Conservation (phyloP, 129 eudicot genomes). For the Chrysanthemum lavandulifolium region DNA sequence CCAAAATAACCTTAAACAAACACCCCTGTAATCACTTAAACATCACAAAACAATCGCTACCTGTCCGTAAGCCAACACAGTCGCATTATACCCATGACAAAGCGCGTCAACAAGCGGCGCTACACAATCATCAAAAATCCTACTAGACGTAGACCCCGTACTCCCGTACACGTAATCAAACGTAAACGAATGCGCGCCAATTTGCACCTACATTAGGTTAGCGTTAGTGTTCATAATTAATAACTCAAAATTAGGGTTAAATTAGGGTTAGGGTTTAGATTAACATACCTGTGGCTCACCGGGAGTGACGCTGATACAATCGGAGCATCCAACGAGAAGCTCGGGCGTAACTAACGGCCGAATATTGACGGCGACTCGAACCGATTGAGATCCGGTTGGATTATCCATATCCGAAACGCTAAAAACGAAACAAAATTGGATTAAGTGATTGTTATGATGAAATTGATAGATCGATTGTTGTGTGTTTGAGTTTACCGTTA, state of each 20-base stretch:
- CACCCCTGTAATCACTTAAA: no score
- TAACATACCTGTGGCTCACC: conserved; percentile 77
- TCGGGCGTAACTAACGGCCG: conserved; percentile 86
- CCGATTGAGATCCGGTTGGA: conserved; percentile 52
- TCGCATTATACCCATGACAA: conserved; percentile 81
- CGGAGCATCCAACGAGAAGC: conserved; percentile 79
- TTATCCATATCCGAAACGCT: conserved; percentile 50
- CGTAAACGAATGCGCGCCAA: conserved; percentile 83
- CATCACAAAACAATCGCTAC: conserved; percentile 22
- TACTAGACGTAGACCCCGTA: conserved; percentile 36
- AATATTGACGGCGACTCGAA: conserved; percentile 82
- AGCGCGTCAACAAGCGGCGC: conserved; percentile 85
- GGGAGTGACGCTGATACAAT: conserved; percentile 61
- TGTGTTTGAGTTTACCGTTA: not conserved
- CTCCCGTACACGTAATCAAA: conserved; percentile 81
- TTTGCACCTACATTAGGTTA: conserved; percentile 56
- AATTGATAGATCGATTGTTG: not conserved
- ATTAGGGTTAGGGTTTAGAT: no score
- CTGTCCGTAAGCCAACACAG: conserved; percentile 96
- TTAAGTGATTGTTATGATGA: no score
- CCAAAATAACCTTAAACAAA: no score
- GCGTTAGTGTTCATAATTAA: not conserved
- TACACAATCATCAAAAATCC: conserved; percentile 73
- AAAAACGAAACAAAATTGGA: not conserved
- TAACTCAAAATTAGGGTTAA: not conserved